phyloP scores from a whole-genome alignment of 768 basidiomycete species.

The Tulasnella sp. region DNA sequence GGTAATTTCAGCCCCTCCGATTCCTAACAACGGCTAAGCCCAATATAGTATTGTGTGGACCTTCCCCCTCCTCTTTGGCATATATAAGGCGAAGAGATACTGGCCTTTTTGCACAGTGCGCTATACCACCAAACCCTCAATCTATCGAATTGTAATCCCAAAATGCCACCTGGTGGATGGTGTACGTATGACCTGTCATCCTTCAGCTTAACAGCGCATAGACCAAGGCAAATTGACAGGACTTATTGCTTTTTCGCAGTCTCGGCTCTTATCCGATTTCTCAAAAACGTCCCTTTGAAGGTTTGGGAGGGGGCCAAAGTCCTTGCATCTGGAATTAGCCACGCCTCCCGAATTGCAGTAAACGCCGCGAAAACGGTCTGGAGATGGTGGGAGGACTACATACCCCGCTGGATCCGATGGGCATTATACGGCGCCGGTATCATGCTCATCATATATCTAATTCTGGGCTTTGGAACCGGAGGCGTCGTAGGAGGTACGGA shows the following conservation, averaged over 20 bases:
- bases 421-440: background rate
- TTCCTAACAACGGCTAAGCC: background rate
- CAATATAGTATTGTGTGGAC: background rate
- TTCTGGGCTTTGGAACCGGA: background rate
- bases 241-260: background rate
- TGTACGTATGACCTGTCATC: too few species aligned
- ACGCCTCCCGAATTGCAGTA: background rate
- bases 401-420: background rate
- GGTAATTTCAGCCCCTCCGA: background rate
- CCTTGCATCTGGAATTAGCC: background rate
- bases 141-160: too few species aligned
- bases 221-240: background rate
- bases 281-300: background rate
- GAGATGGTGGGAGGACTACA: background rate
- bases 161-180: too few species aligned
- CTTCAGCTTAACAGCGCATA: too few species aligned
- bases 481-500: background rate
- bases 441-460: background rate
- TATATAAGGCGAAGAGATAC: background rate
- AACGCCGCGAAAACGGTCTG: background rate
- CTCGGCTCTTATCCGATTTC: background rate
- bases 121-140: too few species aligned
- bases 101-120: background rate
- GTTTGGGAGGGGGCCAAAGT: background rate
- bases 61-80: background rate